Conservation (phyloP, 768 basidiomycete genomes). For the Suillus occidentalis region DNA sequence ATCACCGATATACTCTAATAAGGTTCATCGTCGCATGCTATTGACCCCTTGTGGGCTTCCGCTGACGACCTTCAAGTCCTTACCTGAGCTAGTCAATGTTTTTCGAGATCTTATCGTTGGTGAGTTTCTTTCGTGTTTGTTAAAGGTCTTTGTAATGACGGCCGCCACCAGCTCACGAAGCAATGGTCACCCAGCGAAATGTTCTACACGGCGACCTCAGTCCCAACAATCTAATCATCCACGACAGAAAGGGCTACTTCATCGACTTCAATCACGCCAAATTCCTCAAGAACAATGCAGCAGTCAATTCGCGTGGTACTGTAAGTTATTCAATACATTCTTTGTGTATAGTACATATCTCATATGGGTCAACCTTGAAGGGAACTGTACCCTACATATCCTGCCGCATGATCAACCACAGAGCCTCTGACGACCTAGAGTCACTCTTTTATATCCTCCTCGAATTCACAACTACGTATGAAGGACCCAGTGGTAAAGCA, state of each 20-base stretch:
- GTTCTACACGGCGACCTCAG: not conserved
- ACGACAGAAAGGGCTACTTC: not conserved
- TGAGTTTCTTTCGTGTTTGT: slow-evolving; percentile 15
- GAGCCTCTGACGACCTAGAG: not conserved
- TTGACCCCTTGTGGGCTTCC: not conserved
- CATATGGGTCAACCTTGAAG: not conserved
- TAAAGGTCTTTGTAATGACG: not conserved
- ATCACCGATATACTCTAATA: not conserved
- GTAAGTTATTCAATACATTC: not conserved
- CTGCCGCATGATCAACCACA: not conserved
- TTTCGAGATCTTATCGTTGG: not conserved
- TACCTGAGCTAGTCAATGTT: not conserved
- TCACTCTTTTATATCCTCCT: not conserved
- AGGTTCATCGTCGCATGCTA: not conserved
- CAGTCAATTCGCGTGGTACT: not conserved
- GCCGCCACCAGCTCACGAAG: not conserved
- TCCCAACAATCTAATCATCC: not conserved
- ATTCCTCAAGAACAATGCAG: not conserved
- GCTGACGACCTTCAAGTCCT: not conserved
- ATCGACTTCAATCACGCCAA: not conserved
- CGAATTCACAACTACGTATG: not conserved
- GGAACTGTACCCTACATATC: not conserved
- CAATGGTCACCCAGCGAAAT: not conserved
- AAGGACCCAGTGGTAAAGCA: not conserved
- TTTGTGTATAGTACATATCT: not conserved